Evolutionary conservation across 2,329 filamentous ascomycete species (phyloP).

Genomic region (Cercospora zeina): DNA sequence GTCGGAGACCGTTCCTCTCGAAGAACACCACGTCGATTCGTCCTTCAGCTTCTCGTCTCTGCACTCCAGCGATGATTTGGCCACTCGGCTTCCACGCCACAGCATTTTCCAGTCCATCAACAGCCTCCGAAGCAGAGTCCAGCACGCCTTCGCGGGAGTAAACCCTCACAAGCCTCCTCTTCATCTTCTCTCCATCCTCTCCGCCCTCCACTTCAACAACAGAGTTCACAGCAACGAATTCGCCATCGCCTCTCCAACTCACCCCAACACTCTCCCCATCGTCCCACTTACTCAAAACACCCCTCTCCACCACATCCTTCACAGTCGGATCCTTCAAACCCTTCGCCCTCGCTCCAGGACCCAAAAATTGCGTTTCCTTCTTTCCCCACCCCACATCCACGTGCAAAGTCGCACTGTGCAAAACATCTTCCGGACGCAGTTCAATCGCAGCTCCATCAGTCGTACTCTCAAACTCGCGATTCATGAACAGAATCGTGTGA

Average conservation of each 20-base stretch:
- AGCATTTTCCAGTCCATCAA: constrained; percentile 83
- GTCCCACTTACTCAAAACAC: constrained; percentile 72
- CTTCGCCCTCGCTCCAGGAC: constrained; percentile 63
- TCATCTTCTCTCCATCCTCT: constrained; percentile 23
- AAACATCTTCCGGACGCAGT: constrained; percentile 72
- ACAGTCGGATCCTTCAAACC: constrained; percentile 91
- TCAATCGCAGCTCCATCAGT: constrained; percentile 68
- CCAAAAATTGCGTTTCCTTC: constrained; percentile 96
- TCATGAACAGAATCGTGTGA: constrained; percentile 86
- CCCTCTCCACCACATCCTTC: constrained; percentile 86
- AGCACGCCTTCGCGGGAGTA: constrained; percentile 87
- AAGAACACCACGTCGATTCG: constrained; percentile 83
- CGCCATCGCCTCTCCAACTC: constrained; percentile 92
- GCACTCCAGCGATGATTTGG: constrained; percentile 85
- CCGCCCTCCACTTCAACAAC: constrained; percentile 66
- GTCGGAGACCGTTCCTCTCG: constrained; percentile 93
- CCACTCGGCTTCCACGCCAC: constrained; percentile 90
- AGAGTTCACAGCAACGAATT: constrained; percentile 82
- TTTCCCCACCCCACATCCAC: constrained; percentile 94
- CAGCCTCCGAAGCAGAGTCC: constrained; percentile 91
- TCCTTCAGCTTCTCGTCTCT: constrained; percentile 62
- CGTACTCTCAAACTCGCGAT: constrained; percentile 70
- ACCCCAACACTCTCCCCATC: constrained; percentile 66
- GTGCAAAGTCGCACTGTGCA: constrained; percentile 82
- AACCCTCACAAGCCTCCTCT: constrained; percentile 78